Percentiles rank a stretch among this genome's conserved stretches.
Conservation (phyloP, 805 yeast species). For the Metschnikowia drakensbergensis region DNA sequence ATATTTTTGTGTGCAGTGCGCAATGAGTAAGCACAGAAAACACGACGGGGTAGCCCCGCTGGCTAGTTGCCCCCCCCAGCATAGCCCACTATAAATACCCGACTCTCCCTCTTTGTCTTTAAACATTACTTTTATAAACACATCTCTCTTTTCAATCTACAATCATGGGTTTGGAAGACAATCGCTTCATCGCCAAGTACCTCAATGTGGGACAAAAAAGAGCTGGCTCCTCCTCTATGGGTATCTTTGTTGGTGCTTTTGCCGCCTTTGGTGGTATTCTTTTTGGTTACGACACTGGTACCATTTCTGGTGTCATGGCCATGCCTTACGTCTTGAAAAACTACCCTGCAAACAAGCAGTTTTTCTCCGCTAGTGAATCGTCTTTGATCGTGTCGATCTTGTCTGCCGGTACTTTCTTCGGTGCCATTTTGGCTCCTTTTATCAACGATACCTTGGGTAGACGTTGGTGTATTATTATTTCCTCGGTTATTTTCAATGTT, state of each 20-base stretch:
- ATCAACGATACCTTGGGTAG: conserved; percentile 38
- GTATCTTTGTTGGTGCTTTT: conserved; percentile 37
- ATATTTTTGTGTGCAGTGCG: neutral
- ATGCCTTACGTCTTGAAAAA: conserved; percentile 33
- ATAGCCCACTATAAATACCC: neutral
- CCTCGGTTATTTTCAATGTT: conserved; percentile 32
- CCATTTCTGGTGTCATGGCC: conserved; percentile 41
- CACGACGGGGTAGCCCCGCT: neutral
- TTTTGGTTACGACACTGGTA: conserved; percentile 43
- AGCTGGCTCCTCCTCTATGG: conserved; percentile 43
- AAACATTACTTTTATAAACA: neutral
- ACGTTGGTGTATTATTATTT: conserved; percentile 34
- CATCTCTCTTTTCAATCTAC: neutral
- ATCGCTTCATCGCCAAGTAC: conserved; percentile 27
- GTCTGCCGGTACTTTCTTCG: conserved; percentile 42
- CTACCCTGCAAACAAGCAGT: conserved; percentile 21
- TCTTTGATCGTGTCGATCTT: conserved; percentile 30
- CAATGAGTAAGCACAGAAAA: neutral
- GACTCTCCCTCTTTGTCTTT: neutral
- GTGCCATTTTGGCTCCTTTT: conserved; percentile 36
- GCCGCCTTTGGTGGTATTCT: conserved; percentile 43
- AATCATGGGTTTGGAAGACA: conserved; percentile 40
- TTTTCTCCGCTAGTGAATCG: conserved; percentile 21
- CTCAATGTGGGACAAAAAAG: conserved; percentile 45
- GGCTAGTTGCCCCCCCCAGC: neutral